Base-by-base conservation (phyloP, 1,284 basidiomycete species). In the Phellopilus nigrolimitatus region DNA sequence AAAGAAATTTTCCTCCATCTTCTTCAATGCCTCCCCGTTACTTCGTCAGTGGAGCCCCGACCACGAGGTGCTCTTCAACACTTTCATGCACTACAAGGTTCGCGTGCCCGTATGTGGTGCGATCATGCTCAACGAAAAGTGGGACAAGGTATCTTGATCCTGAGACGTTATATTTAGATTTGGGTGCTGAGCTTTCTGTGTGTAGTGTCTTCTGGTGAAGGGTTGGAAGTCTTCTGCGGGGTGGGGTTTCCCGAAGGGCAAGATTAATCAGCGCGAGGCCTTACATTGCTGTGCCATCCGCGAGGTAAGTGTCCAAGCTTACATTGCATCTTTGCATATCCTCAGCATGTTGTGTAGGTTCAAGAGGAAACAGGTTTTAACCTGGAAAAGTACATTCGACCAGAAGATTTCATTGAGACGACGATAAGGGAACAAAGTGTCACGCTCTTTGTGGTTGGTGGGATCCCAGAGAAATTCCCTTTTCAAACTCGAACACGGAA, bases 221-320 rank as follows among this genome's bases (percentile, higher is more conserved):
- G 97, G 97, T 3, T 99, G 92, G 92, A 97, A 97, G 69, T 84
- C 91, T 19, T 91, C 87, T 21, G 89, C 95, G 4, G 91, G 93
- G 3, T 99, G 97, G 97, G 91, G 92, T 24, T 99, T 99, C 68
- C 97, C 97, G 1, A 93, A 97, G 66, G 97, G 97, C 47, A 99
- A 99, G 72, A 99, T 99, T 68, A 99, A 99, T 62, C 87, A 95
- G 66, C 80, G 88, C 56, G 94, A 98, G 69, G 81, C 85, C 37
- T 78, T 87, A 58, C 75, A 82, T 57, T 78, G 78, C 59, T 97
- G 95, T 68, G 95, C 95, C 4, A 77, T 91, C 54, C 82, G 95
- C 64, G 95, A 98, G 75, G 94, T 95, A 57, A 54, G 76, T 62
- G 1, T 31, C 19, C 4, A 3, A 48, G 17, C 47, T 38, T 24